Base-by-base conservation (phyloP, 495 filamentous ascomycete species). In the Saxophila tyrrhenica region DNA sequence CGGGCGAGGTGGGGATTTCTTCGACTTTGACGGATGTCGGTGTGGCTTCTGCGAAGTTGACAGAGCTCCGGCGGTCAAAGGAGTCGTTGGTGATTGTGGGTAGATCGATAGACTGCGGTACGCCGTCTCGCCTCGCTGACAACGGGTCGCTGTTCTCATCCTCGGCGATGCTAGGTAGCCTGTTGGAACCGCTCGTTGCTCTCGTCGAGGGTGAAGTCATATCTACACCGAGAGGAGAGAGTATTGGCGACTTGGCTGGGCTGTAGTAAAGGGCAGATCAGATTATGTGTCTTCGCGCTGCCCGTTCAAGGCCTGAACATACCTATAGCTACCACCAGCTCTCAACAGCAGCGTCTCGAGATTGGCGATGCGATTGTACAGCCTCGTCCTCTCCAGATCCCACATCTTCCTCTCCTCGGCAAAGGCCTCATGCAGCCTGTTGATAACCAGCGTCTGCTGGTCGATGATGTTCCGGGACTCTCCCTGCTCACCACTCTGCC, bases 391-490 rank as follows among this genome's bases (percentile, higher is more conserved):
- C 51, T 61, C 58, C 46, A 61, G 22, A 15, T 24, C 50, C 58
- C 58, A 61, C 3, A 45, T 35, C 55, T 55, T 48, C 39, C 58
- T 19, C 50, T 61, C 58, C 2, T 54, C 58, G n/a, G 58, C 58
- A 23, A 61, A 61, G 13, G 58, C 54, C 21, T 61, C 58, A 43
- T 61, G 58, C 16, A 57, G 51, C 38, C 25, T 24, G 17, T 44
- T 20, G n/a, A 61, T 57, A 11, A 54, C 58, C 25, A 32, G 48
- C 1, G 49, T 32, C 50, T 61, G 58, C 50, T 61, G 58, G 29
- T 61, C 54, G 23, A 61, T 54, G 2, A 61, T 57, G 2, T 47
- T 35, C 24, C 56, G 58, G 41, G 51, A 39, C 42, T 44, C 53
- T 5, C 13, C 5, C 38, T 35, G 42, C 43, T 48, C 48, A 29